These are phyloP conservation scores for Chytriomyces hyalinus DNA, from an alignment of 192 early-diverging fungal species.

Conservation along the genomic window DNA sequence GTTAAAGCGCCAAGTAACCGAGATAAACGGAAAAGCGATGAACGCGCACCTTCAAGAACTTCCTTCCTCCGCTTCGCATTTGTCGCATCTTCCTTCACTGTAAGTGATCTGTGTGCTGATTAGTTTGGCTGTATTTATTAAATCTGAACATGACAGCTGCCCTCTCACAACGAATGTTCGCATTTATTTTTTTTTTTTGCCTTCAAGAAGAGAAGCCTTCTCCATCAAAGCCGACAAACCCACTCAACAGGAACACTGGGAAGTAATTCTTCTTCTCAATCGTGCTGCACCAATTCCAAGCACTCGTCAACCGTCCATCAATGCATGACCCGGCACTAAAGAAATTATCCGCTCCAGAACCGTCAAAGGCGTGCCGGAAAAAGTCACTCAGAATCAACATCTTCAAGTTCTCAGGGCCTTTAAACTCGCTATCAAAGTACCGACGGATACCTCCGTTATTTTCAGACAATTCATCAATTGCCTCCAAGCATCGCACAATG, in stretches of 20 bases:
- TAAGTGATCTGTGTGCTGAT: no score
- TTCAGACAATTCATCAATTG: slow-evolving; percentile 65
- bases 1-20: no score
- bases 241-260: slow-evolving; percentile 86
- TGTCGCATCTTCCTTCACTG: no score
- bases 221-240: slow-evolving; percentile 61
- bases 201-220: slow-evolving; percentile 17
- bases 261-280: slow-evolving; percentile 91
- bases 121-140: no score
- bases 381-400: slow-evolving; percentile 90
- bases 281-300: slow-evolving; percentile 68
- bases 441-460: slow-evolving; percentile 62
- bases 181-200: background rate
- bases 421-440: slow-evolving; percentile 77
- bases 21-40: no score
- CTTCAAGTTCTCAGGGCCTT: slow-evolving; percentile 61
- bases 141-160: no score
- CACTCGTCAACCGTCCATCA: slow-evolving; percentile 92
- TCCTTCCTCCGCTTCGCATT: no score
- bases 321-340: slow-evolving; percentile 73
- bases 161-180: no score
- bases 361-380: slow-evolving; percentile 96
- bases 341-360: slow-evolving; percentile 80
- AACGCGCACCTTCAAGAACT: no score
- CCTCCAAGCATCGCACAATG: slow-evolving; percentile 74